Percentiles rank a stretch among this genome's conserved stretches.
These are phyloP conservation scores for Oxyria digyna DNA, from an alignment of 148 eudicot species.

Conservation along the genomic window DNA sequence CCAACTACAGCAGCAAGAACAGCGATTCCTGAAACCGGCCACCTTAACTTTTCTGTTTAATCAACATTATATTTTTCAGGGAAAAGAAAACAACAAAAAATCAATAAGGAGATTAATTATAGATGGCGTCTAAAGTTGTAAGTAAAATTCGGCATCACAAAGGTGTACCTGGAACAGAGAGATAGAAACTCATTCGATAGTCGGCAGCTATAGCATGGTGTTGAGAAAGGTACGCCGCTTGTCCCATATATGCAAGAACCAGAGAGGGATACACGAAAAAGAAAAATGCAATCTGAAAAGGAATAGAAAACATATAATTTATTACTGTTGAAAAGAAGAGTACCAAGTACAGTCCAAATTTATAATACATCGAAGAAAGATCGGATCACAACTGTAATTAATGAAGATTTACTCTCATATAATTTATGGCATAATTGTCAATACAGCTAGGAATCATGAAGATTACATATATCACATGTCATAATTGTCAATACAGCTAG, in stretches of 20 bases:
- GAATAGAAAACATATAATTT: not conserved
- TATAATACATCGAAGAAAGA: not conserved
- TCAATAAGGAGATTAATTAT: not conserved
- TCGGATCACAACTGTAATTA: not conserved
- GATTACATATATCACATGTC: not conserved
- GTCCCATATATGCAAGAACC: conserved; percentile 97
- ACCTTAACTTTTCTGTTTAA: conserved; percentile 58
- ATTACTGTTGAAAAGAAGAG: not conserved
- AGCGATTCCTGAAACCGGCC: conserved; percentile 86
- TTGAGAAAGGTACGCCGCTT: conserved; percentile 87
- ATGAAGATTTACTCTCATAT: not conserved
- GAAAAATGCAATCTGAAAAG: conserved; percentile 69
- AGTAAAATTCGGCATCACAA: not conserved
- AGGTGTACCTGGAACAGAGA: conserved; percentile 77
- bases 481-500: not conserved
- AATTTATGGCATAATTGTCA: not conserved
- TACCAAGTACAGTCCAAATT: not conserved
- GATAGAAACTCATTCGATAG: conserved; percentile 71
- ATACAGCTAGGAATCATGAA: not conserved
- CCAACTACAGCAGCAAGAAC: conserved; percentile 95
- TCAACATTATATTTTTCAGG: not conserved
- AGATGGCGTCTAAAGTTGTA: not conserved
- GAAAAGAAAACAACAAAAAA: not conserved
- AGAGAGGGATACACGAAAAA: conserved; percentile 80
- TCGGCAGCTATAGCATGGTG: conserved; percentile 43